A percentile compares a stretch with the other conserved stretches of the same genome.
Conservation (phyloP, 306 rosid species). For the Sophora flavescens region DNA sequence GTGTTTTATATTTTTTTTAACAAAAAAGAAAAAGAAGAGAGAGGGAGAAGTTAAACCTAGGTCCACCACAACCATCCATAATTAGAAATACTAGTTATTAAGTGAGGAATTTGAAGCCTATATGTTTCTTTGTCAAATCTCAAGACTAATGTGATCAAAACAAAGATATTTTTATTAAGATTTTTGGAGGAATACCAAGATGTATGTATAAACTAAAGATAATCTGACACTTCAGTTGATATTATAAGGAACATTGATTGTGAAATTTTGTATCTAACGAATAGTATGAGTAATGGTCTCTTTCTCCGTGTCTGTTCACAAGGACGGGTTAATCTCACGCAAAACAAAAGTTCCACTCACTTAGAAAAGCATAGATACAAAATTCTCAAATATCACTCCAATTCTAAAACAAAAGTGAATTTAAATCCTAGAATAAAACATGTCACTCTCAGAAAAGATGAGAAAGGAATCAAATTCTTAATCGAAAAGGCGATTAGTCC, state of each 20-base stretch:
- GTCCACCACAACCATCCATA: slow-evolving; percentile 38
- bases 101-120: not conserved
- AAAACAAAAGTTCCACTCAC: slow-evolving; percentile 31
- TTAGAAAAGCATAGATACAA: slow-evolving; percentile 23
- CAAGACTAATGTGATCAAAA: slow-evolving; percentile 8
- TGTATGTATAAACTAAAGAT: slow-evolving; percentile 16
- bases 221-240: not conserved
- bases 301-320: not conserved
- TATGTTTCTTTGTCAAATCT: slow-evolving; percentile 39
- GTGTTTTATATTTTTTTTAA: not conserved
- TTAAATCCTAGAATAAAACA: slow-evolving; percentile 27
- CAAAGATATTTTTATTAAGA: not conserved
- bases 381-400: slow-evolving; percentile 20
- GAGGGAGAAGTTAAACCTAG: not conserved
- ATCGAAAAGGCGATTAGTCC: slow-evolving; percentile 32
- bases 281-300: not conserved
- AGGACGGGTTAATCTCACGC: slow-evolving; percentile 10
- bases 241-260: slow-evolving; percentile 6
- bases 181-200: not conserved
- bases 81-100: not conserved
- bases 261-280: not conserved
- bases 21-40: not conserved
- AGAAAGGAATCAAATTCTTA: slow-evolving; percentile 41
- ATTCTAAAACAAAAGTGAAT: not conserved
- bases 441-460: slow-evolving; percentile 35